Conservation (phyloP, 2,329 filamentous ascomycete genomes). For the Beauveria brongniartii region DNA sequence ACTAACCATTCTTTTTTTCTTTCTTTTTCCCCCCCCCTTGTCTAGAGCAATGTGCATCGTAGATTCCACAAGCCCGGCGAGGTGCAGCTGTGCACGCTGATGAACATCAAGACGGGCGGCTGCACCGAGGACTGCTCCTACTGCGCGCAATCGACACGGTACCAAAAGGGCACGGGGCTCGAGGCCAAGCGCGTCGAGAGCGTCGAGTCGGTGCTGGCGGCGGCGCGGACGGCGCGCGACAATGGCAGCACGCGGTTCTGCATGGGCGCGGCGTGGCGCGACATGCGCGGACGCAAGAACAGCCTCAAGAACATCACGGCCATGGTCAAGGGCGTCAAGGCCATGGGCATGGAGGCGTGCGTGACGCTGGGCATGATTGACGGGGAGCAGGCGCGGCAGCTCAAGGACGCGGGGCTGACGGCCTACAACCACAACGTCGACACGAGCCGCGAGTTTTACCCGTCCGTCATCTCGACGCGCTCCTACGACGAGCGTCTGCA, state of each 20-base stretch:
- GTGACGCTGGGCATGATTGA: conserved; percentile 96
- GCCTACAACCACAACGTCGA: conserved; percentile 95
- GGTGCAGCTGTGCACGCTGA: conserved; percentile 87
- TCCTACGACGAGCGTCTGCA: conserved; percentile 79
- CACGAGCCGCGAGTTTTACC: conserved; percentile 83
- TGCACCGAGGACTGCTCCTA: conserved; percentile 91
- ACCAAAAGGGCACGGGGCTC: conserved; percentile 68
- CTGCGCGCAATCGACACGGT: conserved; percentile 80
- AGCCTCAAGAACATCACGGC: conserved; percentile 74
- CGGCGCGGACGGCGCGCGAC: conserved; percentile 66
- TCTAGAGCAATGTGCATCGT: conserved; percentile 66
- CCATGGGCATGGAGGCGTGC: conserved; percentile 81
- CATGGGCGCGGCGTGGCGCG: conserved; percentile 90
- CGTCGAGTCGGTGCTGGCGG: conserved; percentile 72
- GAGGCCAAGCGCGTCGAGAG: conserved; percentile 71
- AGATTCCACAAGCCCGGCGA: conserved; percentile 77
- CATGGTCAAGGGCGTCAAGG: conserved; percentile 77
- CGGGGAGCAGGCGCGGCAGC: conserved; percentile 66
- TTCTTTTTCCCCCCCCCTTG: background rate
- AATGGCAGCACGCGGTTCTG: conserved; percentile 89
- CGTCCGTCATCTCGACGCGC: conserved; percentile 75
- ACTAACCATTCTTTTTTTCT: background rate
- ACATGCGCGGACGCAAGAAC: conserved; percentile 86
- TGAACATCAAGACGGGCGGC: conserved; percentile 94
- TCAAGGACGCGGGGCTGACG: conserved; percentile 76